These are phyloP conservation scores for Lepidium aucheri DNA, from an alignment of 345 rosid genomes.

Conservation along the genomic window DNA sequence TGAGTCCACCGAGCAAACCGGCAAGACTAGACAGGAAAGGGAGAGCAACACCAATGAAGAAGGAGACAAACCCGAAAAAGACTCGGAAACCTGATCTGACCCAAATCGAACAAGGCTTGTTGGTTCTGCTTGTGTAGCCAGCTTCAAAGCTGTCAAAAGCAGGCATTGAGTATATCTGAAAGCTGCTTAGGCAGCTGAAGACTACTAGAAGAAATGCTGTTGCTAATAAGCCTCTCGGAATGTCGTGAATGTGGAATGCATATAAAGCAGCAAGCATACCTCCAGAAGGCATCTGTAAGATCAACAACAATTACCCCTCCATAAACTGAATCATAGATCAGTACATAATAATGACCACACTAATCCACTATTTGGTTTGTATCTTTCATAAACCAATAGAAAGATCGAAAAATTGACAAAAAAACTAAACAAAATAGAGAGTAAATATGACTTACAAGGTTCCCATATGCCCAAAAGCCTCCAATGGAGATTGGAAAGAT, in stretches of 20 bases:
- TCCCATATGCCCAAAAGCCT: conserved; percentile 96
- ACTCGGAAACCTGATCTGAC: conserved; percentile 92
- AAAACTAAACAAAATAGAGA: not conserved
- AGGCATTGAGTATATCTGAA: conserved; percentile 96
- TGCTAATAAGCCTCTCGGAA: conserved; percentile 83
- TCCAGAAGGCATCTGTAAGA: conserved; percentile 75
- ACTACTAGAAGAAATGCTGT: conserved; percentile 83
- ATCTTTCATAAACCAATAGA: too few relatives aligned
- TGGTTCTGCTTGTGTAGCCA: conserved; percentile 88
- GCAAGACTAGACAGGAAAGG: conserved; percentile 90
- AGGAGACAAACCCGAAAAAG: conserved; percentile 65
- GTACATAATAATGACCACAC: too few relatives aligned
- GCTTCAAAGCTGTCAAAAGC: conserved; percentile 95
- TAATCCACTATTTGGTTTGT: too few relatives aligned
- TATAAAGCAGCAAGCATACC: conserved; percentile 83
- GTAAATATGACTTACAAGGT: conserved; percentile 51
- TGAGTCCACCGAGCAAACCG: conserved; percentile 87
- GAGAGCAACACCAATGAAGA: conserved; percentile 91
- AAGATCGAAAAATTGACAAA: not conserved
- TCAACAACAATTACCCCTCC: not conserved
- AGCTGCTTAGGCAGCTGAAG: conserved; percentile 84
- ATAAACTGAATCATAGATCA: not conserved
- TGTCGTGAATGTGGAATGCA: conserved; percentile 81
- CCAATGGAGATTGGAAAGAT: conserved; percentile 86
- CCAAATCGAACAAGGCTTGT: conserved; percentile 94